Evolutionary conservation across 2,329 filamentous ascomycete genomes (phyloP).

Genomic region (Fusarium euwallaceae): DNA sequence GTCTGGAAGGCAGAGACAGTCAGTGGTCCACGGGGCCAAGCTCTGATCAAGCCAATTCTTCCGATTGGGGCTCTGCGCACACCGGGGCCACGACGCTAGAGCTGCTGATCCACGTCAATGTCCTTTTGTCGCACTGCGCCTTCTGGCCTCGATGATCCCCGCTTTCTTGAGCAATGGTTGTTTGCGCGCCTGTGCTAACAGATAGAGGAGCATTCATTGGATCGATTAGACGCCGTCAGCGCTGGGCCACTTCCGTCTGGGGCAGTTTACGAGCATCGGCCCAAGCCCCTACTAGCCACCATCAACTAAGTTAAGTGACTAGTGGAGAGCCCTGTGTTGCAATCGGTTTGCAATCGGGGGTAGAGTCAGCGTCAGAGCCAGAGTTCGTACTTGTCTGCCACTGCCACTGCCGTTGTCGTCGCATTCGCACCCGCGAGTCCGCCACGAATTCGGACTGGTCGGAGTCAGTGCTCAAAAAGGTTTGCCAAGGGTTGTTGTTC

Average conservation of each 20-base stretch:
- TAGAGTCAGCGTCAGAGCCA: conserved; percentile 4
- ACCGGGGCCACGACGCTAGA: conserved; percentile 44
- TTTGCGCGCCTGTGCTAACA: conserved; percentile 40
- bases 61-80: conserved; percentile 47
- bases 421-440: not conserved
- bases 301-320: conserved; percentile 3
- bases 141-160: conserved; percentile 30
- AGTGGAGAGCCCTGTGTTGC: conserved; percentile 28
- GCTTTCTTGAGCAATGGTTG: conserved; percentile 24
- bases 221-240: conserved; percentile 49
- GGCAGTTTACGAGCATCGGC: conserved; percentile 31
- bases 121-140: conserved; percentile 48
- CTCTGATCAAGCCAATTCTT: conserved; percentile 46
- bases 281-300: conserved; percentile 36
- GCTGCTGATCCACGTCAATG: conserved; percentile 49
- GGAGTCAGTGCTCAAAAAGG: conserved; percentile 3
- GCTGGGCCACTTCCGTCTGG: conserved; percentile 17
- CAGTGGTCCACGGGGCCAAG: conserved; percentile 33
- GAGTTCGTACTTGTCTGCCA: not conserved
- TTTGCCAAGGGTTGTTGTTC: not conserved
- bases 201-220: conserved; percentile 43
- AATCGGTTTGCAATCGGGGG: conserved; percentile 25
- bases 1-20: conserved; percentile 18
- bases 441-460: conserved; percentile 5
- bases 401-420: not conserved